A percentile compares a stretch with the other conserved stretches of the same genome.
phyloP scores from a whole-genome alignment of 768 basidiomycete species.

The Boletus reticulatus region DNA sequence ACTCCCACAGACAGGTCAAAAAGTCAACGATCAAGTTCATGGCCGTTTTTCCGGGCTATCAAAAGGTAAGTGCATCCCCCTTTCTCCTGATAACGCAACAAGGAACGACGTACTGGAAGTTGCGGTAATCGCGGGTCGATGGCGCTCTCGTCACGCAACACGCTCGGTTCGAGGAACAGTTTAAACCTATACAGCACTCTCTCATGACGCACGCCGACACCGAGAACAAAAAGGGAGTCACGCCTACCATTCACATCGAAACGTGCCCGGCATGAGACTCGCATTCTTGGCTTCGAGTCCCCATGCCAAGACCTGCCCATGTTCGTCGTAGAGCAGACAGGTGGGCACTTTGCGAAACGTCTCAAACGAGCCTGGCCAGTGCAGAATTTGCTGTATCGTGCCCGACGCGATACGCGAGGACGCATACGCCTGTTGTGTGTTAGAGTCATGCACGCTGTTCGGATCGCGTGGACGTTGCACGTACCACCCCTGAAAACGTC shows the following conservation, averaged over 20 bases:
- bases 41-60: conserved; percentile 69
- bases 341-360: conserved; percentile 87
- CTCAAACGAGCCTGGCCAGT: conserved; percentile 84
- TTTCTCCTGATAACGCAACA: not conserved
- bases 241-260: conserved; percentile 52
- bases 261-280: conserved; percentile 61
- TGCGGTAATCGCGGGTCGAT: conserved; percentile 78
- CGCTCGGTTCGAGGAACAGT: conserved; percentile 80
- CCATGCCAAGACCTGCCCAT: conserved; percentile 76
- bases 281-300: conserved; percentile 86
- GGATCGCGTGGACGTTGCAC: conserved; percentile 26
- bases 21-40: conserved; percentile 84
- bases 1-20: conserved; percentile 80
- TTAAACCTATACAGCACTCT: conserved; percentile 59
- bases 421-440: conserved; percentile 64
- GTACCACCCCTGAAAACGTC: conserved; percentile 83
- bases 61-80: not conserved
- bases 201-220: no score
- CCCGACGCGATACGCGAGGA: conserved; percentile 82
- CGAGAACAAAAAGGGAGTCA: not conserved
- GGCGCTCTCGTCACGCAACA: conserved; percentile 65
- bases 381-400: conserved; percentile 77
- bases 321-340: conserved; percentile 77
- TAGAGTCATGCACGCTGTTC: no score
- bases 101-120: conserved; percentile 58